Base-by-base conservation (phyloP, 164 flowering plant genomes). In the Stephania cephalantha region DNA sequence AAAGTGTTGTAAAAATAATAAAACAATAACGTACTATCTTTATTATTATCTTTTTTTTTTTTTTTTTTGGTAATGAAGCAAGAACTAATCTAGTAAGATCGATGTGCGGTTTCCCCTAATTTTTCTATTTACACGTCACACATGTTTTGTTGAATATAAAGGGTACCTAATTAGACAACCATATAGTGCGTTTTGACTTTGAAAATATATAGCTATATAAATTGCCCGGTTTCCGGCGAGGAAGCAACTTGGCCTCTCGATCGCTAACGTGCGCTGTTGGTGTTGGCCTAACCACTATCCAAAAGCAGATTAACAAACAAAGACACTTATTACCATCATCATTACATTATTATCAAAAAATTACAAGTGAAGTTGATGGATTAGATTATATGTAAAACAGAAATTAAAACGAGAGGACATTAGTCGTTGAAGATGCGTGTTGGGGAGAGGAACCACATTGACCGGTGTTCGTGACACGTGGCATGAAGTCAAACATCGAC, bases 181-280 rank as follows among this genome's bases (percentile, higher is more conserved):
- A 35, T 35, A 35, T 35, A 2, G 4, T 1, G 1, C 44, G 72
- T 9, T 78, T 74, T 80, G 80, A 78, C 80, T 75, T 69, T 63
- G 72, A 74, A 61, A 8, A 4, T 9, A 68, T 66, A 22, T 46
- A 65, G 79, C 78, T 79, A 76, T 25, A 25, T 25, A 25, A n/a
- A n/a, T n/a, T n/a, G 75, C n/a, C 50, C 35, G 71, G 74, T 71
- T 75, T 77, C 80, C 73, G 4, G 79, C 71, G 42, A 75, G 82
- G 78, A 73, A 75, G 80, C 81, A 73, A 71, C 3, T 22, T 6
- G 20, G 66, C 66, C 20, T 22, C 25, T 25, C 25, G 25, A 25
- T 15, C 17, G 5, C 73, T 71, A 48, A 20, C 58, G 17, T 71
- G 53, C 30, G 11, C 52, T 52, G 3, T 17, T 18, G 70, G 71